Conservation (phyloP, 306 rosid species). For the Trichosanthes truncata region DNA sequence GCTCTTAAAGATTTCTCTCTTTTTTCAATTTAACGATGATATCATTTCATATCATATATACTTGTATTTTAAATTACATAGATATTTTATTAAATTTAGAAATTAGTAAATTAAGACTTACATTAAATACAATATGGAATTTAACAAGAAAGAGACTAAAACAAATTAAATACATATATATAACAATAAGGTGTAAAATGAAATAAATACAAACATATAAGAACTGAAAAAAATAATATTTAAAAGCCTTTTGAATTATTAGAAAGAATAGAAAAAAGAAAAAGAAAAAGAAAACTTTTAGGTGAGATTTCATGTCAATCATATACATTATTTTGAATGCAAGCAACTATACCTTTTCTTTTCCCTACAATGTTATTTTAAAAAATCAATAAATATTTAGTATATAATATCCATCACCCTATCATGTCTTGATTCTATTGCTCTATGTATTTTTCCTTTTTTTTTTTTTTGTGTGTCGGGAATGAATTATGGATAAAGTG, state of each 20-base stretch:
- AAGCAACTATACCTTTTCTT: neutral
- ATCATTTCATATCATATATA: too few species aligned
- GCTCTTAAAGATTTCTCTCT: too few species aligned
- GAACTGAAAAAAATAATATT: neutral
- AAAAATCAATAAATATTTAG: neutral
- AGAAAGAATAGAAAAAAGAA: neutral
- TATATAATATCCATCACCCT: neutral
- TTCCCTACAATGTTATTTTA: neutral
- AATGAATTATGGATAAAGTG: constrained; percentile 19
- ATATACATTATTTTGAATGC: neutral
- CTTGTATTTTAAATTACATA: too few species aligned
- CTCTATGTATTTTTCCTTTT: neutral
- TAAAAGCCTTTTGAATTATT: neutral
- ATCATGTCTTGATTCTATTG: neutral
- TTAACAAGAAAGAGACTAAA: too few species aligned
- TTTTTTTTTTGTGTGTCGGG: constrained; percentile 21
- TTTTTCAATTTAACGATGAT: too few species aligned
- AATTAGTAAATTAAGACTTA: too few species aligned
- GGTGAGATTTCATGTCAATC: neutral
- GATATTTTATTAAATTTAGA: neutral
- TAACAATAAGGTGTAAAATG: neutral
- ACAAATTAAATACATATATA: too few species aligned
- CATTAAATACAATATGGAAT: too few species aligned
- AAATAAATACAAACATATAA: neutral
- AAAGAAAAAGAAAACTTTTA: neutral